These are phyloP conservation scores for Sedum album DNA, from an alignment of 164 flowering plant genomes.

Conservation along the genomic window DNA sequence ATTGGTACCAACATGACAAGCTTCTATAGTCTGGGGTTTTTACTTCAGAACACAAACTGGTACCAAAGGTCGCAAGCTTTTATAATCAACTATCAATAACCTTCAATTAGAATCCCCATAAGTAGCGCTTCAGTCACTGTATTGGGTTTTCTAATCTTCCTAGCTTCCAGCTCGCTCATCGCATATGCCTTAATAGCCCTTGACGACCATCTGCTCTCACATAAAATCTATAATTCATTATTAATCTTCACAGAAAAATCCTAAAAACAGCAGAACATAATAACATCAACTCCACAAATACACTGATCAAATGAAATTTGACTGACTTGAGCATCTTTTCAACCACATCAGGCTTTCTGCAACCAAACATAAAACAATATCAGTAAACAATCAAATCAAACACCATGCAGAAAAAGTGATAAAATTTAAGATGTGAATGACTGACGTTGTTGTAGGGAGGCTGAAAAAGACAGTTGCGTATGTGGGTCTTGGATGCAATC, in stretches of 20 bases:
- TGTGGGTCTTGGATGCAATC: neutral
- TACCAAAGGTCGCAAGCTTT: neutral
- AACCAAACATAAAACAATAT: no score
- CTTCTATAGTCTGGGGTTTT: neutral
- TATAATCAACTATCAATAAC: neutral
- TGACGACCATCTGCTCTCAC: conserved; percentile 1
- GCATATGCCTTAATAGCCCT: neutral
- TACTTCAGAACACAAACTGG: neutral
- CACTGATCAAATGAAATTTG: neutral
- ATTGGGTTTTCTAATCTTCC: neutral
- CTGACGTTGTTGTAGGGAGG: neutral
- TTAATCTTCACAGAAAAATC: neutral
- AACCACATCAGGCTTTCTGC: neutral
- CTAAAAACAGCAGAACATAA: neutral
- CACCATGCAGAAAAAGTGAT: neutral
- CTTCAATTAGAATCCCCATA: conserved; percentile 1
- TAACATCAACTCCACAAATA: neutral
- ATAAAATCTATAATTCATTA: neutral
- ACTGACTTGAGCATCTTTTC: neutral
- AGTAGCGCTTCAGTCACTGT: conserved; percentile 1
- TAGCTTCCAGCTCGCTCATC: neutral
- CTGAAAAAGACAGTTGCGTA: neutral
- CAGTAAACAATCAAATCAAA: neutral
- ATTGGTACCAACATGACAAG: neutral
- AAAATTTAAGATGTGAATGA: neutral